Evolutionary conservation across 2,329 filamentous ascomycete genomes (phyloP).

Genomic region (Pyricularia pennisetigena): DNA sequence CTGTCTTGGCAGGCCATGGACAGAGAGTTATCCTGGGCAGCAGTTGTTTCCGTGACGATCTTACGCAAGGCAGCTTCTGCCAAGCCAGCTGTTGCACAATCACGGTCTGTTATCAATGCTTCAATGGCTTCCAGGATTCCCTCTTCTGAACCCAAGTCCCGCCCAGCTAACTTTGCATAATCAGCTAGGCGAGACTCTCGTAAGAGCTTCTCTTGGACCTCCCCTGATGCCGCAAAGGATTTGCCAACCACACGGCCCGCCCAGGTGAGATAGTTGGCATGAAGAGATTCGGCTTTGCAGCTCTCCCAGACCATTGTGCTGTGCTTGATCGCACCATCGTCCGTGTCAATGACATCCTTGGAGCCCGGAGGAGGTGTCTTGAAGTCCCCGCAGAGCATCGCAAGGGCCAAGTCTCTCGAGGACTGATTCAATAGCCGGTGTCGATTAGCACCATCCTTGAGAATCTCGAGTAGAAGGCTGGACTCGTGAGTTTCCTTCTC

Average conservation of each 20-base stretch:
- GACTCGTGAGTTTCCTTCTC: slow-evolving; percentile 65
- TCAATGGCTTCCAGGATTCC: slow-evolving; percentile 53
- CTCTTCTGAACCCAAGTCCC: slow-evolving; percentile 47
- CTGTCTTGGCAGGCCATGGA: slow-evolving; percentile 39
- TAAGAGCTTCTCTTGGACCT: slow-evolving; percentile 50
- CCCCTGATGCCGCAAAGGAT: slow-evolving; percentile 69
- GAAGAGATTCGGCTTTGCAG: slow-evolving; percentile 53
- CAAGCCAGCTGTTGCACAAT: slow-evolving; percentile 45
- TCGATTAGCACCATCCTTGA: slow-evolving; percentile 58
- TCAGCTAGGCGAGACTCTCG: slow-evolving; percentile 47
- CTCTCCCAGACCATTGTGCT: slow-evolving; percentile 67
- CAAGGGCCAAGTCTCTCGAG: slow-evolving; percentile 60
- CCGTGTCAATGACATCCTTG: slow-evolving; percentile 59
- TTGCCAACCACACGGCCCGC: slow-evolving; percentile 75
- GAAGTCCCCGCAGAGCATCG: slow-evolving; percentile 68
- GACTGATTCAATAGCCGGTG: slow-evolving; percentile 58
- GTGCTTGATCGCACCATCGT: slow-evolving; percentile 51
- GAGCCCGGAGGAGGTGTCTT: slow-evolving; percentile 44
- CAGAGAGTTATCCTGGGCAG: slow-evolving; percentile 35
- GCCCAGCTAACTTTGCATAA: slow-evolving; percentile 28
- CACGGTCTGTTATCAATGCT: slow-evolving; percentile 47
- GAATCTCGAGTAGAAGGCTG: slow-evolving; percentile 65
- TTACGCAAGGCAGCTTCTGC: slow-evolving; percentile 50
- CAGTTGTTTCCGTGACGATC: slow-evolving; percentile 43
- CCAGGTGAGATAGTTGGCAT: slow-evolving; percentile 70